Conservation (phyloP, 2,329 filamentous ascomycete genomes). For the Blumeria graminis region DNA sequence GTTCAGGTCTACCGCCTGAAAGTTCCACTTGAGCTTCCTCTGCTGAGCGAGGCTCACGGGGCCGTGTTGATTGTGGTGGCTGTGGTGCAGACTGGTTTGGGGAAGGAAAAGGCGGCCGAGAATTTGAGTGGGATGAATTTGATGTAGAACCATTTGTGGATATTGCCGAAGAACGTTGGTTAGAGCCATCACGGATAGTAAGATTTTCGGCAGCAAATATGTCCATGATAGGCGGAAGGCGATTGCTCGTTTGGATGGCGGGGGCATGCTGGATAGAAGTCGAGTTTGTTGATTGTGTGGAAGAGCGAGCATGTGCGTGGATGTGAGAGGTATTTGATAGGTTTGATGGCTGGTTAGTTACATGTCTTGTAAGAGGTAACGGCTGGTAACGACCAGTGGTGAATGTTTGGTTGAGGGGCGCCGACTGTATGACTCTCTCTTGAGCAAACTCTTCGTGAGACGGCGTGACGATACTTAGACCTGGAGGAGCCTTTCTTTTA, state of each 20-base stretch:
- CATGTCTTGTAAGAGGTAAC: slow-evolving; percentile 51
- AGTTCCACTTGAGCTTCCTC: slow-evolving; percentile 86
- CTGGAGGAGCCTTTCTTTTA: slow-evolving; percentile 61
- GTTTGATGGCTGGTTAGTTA: slow-evolving; percentile 60
- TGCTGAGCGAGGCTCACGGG: slow-evolving; percentile 78
- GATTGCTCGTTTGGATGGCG: slow-evolving; percentile 71
- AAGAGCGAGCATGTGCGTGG: not conserved
- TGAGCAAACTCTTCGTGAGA: slow-evolving; percentile 79
- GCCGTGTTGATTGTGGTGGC: slow-evolving; percentile 30
- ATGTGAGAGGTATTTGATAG: slow-evolving; percentile 72
- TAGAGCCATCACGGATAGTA: slow-evolving; percentile 26
- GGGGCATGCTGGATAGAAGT: slow-evolving; percentile 43
- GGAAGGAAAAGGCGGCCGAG: slow-evolving; percentile 47
- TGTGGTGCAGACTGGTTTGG: slow-evolving; percentile 42
- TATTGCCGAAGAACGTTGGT: slow-evolving; percentile 6
- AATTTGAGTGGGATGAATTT: slow-evolving; percentile 36
- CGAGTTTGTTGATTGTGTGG: not conserved
- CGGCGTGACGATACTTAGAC: slow-evolving; percentile 83
- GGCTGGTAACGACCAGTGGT: slow-evolving; percentile 58
- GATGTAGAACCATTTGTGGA: slow-evolving; percentile 16
- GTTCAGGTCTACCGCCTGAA: slow-evolving; percentile 72
- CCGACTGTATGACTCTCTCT: slow-evolving; percentile 90
- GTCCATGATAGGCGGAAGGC: slow-evolving; percentile 78
- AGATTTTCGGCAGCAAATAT: slow-evolving; percentile 68
- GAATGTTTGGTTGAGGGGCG: slow-evolving; percentile 83